Percentiles rank a stretch among this genome's conserved stretches.
These are phyloP conservation scores for Fusarium pseudocircinatum DNA, from an alignment of 2,329 filamentous ascomycete genomes.

Conservation along the genomic window DNA sequence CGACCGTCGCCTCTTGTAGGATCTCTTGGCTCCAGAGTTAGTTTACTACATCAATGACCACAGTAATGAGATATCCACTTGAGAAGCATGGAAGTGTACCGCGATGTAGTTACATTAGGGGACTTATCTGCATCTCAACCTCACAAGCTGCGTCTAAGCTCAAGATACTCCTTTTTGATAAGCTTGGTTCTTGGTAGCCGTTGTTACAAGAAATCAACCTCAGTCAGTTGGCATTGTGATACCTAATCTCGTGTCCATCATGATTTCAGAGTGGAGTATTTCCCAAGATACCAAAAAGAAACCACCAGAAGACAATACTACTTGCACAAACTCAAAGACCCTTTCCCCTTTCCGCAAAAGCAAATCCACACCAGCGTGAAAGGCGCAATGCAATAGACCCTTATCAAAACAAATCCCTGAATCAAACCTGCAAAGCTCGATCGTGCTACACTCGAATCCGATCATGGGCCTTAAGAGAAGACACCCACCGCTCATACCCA, in stretches of 20 bases:
- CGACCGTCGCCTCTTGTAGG: rapidly evolving
- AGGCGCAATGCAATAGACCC: rapidly evolving
- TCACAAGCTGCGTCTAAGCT: not conserved
- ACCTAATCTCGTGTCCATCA: no score
- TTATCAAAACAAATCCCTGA: not conserved
- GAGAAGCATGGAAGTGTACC: not conserved
- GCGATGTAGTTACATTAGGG: rapidly evolving
- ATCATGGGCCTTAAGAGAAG: not conserved
- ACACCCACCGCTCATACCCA: not conserved
- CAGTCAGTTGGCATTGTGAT: not conserved
- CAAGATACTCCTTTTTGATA: not conserved
- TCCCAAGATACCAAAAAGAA: not conserved
- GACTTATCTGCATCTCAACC: rapidly evolving
- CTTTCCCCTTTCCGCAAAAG: not conserved
- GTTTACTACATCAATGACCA: rapidly evolving
- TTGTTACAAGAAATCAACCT: not conserved
- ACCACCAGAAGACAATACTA: no score
- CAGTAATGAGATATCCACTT: rapidly evolving
- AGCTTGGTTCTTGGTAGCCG: not conserved
- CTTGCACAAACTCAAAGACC: not conserved
- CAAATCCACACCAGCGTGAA: not conserved
- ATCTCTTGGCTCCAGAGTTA: not conserved
- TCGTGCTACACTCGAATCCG: not conserved
- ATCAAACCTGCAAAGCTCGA: not conserved
- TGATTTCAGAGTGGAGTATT: not conserved